Evolutionary conservation across 2,329 filamentous ascomycete species (phyloP).

Genomic region (Raffaelea ambrosiae): DNA sequence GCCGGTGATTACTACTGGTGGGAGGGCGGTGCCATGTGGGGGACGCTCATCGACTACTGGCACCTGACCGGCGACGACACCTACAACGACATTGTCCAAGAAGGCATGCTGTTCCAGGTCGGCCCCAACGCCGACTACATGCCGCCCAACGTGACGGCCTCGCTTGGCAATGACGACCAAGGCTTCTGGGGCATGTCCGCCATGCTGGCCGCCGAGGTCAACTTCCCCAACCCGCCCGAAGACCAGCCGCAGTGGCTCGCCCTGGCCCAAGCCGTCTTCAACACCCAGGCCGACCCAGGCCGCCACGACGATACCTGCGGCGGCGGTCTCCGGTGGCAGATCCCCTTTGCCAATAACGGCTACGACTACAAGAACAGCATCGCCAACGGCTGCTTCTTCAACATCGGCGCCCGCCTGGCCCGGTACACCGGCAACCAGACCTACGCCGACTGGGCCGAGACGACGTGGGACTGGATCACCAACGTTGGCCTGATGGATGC

Average conservation of each 20-base stretch:
- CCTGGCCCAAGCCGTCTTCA: constrained; percentile 51
- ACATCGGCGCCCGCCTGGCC: constrained; percentile 48
- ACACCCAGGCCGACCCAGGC: constrained; percentile 34
- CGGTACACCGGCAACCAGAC: constrained; percentile 50
- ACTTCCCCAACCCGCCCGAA: constrained; percentile 36
- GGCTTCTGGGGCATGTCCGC: constrained; percentile 50
- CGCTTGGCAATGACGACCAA: constrained; percentile 51
- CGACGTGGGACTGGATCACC: constrained; percentile 48
- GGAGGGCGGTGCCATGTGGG: constrained; percentile 21
- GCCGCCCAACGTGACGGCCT: constrained; percentile 34
- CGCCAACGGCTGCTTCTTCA: constrained; percentile 41
- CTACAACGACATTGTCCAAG: constrained; percentile 38
- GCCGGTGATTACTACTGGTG: constrained; percentile 28
- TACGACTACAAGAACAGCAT: constrained; percentile 55
- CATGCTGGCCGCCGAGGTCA: constrained; percentile 46
- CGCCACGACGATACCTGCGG: constrained; percentile 48
- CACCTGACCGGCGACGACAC: constrained; percentile 34
- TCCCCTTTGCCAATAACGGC: constrained; percentile 52
- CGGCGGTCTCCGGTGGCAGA: constrained; percentile 61
- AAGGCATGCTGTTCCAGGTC: constrained; percentile 36
- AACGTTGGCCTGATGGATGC: constrained; percentile 41
- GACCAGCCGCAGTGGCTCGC: constrained; percentile 39
- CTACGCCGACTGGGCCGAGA: constrained; percentile 46
- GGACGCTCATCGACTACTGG: constrained; percentile 30
- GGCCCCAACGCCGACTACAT: constrained; percentile 40